Conservation (phyloP, 176 grass and related monocot species). For the Raddia distichophylla region DNA sequence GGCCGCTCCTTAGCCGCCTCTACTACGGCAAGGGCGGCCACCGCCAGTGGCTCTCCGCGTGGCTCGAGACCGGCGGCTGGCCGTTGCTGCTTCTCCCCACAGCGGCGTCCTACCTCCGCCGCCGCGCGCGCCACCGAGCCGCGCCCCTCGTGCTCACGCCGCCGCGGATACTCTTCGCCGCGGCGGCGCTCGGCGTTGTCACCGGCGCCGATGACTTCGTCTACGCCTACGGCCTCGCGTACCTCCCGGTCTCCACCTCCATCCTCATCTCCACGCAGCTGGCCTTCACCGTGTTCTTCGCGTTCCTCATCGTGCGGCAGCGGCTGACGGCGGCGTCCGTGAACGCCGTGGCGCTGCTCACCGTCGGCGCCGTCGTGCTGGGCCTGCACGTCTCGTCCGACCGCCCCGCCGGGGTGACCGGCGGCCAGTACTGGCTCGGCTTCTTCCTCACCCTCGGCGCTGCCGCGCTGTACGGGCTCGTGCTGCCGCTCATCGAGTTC, state of each 20-base stretch:
- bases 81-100: conserved; percentile 58
- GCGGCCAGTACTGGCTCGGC: conserved; percentile 53
- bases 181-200: conserved; percentile 43
- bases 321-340: conserved; percentile 53
- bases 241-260: conserved; percentile 71
- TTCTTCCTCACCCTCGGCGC: conserved; percentile 60
- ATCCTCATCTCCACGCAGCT: conserved; percentile 85
- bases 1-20: conserved; percentile 64
- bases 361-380: conserved; percentile 57
- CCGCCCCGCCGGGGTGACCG: conserved; percentile 38
- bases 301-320: conserved; percentile 69
- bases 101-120: conserved; percentile 35
- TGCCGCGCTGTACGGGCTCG: conserved; percentile 63
- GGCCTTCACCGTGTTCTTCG: conserved; percentile 74
- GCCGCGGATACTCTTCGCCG: conserved; percentile 46
- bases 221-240: conserved; percentile 68
- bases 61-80: conserved; percentile 61
- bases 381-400: conserved; percentile 46
- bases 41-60: conserved; percentile 59
- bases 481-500: conserved; percentile 63
- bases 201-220: conserved; percentile 69
- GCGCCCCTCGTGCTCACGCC: conserved; percentile 43
- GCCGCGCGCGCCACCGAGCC: conserved; percentile 11
- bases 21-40: conserved; percentile 67
- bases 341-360: conserved; percentile 68